Evolutionary conservation across 2,329 filamentous ascomycete species (phyloP).

Genomic region (Colletotrichum higginsianum): DNA sequence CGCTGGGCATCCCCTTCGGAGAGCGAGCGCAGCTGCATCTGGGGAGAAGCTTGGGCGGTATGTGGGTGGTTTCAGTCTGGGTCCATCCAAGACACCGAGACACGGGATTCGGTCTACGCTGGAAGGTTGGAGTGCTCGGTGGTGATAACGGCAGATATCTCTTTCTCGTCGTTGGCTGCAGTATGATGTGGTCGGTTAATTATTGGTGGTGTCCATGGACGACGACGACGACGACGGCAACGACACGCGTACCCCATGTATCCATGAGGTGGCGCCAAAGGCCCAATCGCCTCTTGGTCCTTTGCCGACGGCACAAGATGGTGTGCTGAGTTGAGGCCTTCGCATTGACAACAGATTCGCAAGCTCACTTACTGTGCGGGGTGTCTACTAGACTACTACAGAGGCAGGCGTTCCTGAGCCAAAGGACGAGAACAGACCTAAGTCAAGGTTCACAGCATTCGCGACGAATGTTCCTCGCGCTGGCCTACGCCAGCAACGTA

Average conservation of each 20-base stretch:
- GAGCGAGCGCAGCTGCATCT: constrained; percentile 31
- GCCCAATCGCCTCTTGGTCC: constrained; percentile 9
- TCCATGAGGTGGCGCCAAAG: constrained; percentile 23
- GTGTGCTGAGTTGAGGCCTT: constrained; percentile 27
- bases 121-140: neutral
- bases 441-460: constrained; percentile 7
- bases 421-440: constrained; percentile 5
- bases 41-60: constrained; percentile 31
- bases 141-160: neutral
- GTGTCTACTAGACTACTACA: constrained; percentile 7
- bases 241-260: constrained; percentile 35
- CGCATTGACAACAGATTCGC: constrained; percentile 38
- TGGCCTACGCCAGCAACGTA: constrained; percentile 3
- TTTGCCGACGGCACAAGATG: constrained; percentile 6
- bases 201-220: neutral
- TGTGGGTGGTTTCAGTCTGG: constrained; percentile 36
- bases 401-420: constrained; percentile 13
- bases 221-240: neutral
- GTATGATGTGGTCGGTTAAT: neutral
- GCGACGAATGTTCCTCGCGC: neutral
- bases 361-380: constrained; percentile 30
- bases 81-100: constrained; percentile 28
- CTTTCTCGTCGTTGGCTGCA: neutral
- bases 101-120: constrained; percentile 10
- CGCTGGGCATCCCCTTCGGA: constrained; percentile 19